Conservation (phyloP, 2,329 filamentous ascomycete genomes). For the Cytospora schulzeri region DNA sequence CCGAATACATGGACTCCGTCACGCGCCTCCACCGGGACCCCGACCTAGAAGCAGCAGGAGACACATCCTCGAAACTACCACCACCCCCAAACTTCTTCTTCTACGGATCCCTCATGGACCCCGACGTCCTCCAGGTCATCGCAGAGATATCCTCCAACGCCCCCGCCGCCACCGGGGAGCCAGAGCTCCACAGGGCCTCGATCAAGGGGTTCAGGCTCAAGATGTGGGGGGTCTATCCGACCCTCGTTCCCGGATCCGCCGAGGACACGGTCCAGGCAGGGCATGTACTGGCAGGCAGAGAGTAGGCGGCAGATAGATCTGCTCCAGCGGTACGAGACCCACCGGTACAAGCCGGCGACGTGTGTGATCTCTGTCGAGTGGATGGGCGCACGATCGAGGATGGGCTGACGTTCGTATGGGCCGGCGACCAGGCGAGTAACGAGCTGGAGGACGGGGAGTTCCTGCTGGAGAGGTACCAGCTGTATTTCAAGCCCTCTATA, state of each 20-base stretch:
- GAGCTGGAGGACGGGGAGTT: constrained; percentile 3
- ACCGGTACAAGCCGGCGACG: neutral
- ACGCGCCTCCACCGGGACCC: neutral
- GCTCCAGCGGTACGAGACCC: constrained; percentile 9
- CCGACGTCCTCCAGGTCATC: neutral
- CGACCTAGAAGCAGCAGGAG: neutral
- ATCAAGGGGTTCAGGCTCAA: constrained; percentile 1
- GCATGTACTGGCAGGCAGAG: constrained; percentile 9
- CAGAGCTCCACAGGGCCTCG: neutral
- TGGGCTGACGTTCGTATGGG: constrained; percentile 6
- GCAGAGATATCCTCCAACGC: neutral
- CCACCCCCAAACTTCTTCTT: constrained; percentile 8
- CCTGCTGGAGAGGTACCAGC: constrained; percentile 3
- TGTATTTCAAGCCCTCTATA: neutral
- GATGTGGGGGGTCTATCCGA: constrained; percentile 13
- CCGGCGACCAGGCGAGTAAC: neutral
- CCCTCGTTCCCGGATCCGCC: neutral
- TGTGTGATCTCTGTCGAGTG: neutral
- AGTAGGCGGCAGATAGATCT: neutral
- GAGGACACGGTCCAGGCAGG: constrained; percentile 1
- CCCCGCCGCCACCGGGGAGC: neutral
- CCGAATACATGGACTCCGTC: neutral
- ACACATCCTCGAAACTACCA: neutral
- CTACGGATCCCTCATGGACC: constrained; percentile 13
- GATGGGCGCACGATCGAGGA: neutral